These are phyloP conservation scores for Nemania sp. DNA, from an alignment of 2,329 filamentous ascomycete species.

Conservation along the genomic window DNA sequence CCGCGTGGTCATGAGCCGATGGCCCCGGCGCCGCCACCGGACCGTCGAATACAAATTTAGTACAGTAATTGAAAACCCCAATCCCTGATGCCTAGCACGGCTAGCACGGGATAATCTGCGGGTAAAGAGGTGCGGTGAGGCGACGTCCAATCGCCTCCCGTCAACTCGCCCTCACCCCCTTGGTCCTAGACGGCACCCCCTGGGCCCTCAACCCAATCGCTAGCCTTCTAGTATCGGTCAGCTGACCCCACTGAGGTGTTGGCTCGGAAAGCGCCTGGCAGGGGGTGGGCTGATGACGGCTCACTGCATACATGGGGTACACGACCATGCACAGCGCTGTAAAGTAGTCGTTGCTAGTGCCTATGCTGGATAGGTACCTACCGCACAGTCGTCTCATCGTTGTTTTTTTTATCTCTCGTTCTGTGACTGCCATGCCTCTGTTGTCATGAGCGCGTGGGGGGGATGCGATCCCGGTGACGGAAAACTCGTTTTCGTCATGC, in stretches of 20 bases:
- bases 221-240: slow-evolving; percentile 17
- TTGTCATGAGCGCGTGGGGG: background rate
- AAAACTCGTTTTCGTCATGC: slow-evolving; percentile 7
- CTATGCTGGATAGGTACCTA: no score
- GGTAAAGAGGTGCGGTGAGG: slow-evolving; percentile 27
- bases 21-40: slow-evolving; percentile 24
- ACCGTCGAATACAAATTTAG: slow-evolving; percentile 14
- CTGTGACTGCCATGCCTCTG: background rate
- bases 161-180: slow-evolving; percentile 2
- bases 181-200: background rate
- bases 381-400: no score
- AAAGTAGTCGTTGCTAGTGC: no score
- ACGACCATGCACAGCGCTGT: no score
- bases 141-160: slow-evolving; percentile 19
- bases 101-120: slow-evolving; percentile 28
- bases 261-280: slow-evolving; percentile 2
- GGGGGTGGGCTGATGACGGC: no score
- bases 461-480: background rate
- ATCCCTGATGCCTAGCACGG: slow-evolving; percentile 24
- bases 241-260: slow-evolving; percentile 19
- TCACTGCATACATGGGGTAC: no score
- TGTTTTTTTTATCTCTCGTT: background rate
- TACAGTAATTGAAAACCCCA: slow-evolving; percentile 20
- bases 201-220: slow-evolving; percentile 11
- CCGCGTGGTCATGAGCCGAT: slow-evolving; percentile 23